Base-by-base conservation (phyloP, 2,329 filamentous ascomycete species). In the Huntiella savannae region DNA sequence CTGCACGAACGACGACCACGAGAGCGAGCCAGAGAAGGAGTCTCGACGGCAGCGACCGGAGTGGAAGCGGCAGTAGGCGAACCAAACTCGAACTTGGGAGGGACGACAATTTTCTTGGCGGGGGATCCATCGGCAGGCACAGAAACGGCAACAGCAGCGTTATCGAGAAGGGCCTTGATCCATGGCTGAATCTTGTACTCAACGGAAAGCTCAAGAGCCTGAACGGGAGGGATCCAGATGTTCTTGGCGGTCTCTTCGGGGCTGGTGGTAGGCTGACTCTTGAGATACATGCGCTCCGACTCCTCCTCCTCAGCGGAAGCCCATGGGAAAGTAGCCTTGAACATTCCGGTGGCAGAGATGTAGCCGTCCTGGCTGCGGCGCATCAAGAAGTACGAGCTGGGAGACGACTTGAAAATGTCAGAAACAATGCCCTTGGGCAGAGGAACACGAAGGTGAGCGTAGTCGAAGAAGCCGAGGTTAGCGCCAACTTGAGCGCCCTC, bases 381-480 rank as follows among this genome's bases (percentile, higher is more conserved):
- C 83, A 98, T 98, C 55, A 98, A 67, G 62, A 96, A 98, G 64
- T 98, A 98, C 54, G 84, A 91, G 60, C 85, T 85, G 4, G 91
- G 88, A 59, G 78, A 78, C 50, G 78, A 79, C 57, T 83, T 80
- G 68, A 96, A 96, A 56, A 98, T 92, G 58, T 91, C 91, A 4
- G 87, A 94, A 22, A 78, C 75, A 54, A 96, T 79, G 53, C 91
- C 86, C 62, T 87, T 91, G 43, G 91, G 91, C 40, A 98, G 67
- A 11, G 91, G 88, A 50, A 87, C 88, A 57, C 88, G 82, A 43
- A 98, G 71, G 60, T 98, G 91, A 53, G 87, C 88, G 62, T 98
- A 98, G 63, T 96, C 91, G 60, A 98, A 94, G 40, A 79, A 76
- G 44, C 84, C 85, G 50, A 91, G 68, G 40, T 76, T 69, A 59